Evolutionary conservation across 768 basidiomycete species (phyloP).

Genomic region (Neoboletus brunneissimus): DNA sequence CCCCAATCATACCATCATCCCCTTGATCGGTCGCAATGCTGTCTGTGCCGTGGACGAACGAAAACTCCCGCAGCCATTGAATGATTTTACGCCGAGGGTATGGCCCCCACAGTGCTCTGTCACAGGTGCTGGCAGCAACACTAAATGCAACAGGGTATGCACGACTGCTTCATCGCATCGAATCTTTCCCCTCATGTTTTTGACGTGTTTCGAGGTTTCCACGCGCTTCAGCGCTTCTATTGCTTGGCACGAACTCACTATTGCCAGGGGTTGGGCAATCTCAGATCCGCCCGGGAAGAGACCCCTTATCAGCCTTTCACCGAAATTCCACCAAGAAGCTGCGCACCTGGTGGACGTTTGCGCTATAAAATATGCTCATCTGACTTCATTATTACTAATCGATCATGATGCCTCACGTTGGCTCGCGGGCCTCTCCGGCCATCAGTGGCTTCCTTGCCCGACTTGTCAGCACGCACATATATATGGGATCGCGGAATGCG

Average conservation of each 20-base stretch:
- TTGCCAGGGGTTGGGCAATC: conserved; percentile 20
- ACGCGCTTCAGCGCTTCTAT: conserved; percentile 15
- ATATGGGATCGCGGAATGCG: conserved; percentile 20
- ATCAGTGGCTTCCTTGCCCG: conserved; percentile 7
- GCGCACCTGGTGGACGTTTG: not conserved
- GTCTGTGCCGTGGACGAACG: conserved; percentile 5
- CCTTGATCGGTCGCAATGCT: conserved; percentile 26
- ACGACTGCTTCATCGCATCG: conserved; percentile 10
- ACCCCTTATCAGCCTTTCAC: conserved; percentile 31
- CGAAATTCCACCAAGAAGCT: conserved; percentile 18
- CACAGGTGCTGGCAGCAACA: conserved; percentile 2
- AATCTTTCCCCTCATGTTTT: conserved; percentile 25
- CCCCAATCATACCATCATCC: conserved; percentile 23
- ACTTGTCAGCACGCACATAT: not conserved
- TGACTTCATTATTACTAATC: conserved; percentile 24
- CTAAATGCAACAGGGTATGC: conserved; percentile 16
- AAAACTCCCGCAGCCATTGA: conserved; percentile 11
- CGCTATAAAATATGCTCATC: conserved; percentile 16
- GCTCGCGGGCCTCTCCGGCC: conserved; percentile 9
- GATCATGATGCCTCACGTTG: conserved; percentile 11
- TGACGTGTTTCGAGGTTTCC: conserved; percentile 24
- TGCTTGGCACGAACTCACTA: conserved; percentile 19
- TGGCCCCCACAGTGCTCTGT: not conserved
- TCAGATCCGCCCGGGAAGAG: conserved; percentile 22
- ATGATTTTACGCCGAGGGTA: conserved; percentile 7